Evolutionary conservation across 139 green algal species (phyloP).

Genomic region (Tetradesmus lagerheimii): DNA sequence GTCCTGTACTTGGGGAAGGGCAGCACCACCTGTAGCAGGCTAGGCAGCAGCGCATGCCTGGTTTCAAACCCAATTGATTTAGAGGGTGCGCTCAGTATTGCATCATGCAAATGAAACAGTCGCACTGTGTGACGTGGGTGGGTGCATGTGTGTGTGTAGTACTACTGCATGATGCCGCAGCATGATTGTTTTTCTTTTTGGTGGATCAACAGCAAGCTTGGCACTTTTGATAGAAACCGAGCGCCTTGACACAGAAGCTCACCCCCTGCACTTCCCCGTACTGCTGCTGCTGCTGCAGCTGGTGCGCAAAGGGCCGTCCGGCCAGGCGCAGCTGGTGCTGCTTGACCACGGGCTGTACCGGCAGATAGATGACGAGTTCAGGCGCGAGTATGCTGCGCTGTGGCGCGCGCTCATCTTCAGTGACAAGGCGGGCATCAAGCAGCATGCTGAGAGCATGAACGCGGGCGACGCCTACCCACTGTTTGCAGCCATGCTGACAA

Average conservation of each 20-base stretch:
- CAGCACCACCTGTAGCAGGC: not conserved
- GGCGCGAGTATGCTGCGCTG: conserved; percentile 81
- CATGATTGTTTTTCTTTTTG: too few species aligned
- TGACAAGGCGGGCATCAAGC: conserved; percentile 80
- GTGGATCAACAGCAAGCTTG: too few species aligned
- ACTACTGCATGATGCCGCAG: too few species aligned
- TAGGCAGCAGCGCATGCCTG: not conserved
- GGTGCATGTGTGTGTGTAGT: too few species aligned
- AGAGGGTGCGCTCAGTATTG: too few species aligned
- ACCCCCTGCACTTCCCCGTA: not conserved
- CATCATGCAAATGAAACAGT: too few species aligned
- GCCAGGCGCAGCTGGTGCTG: conserved; percentile 81
- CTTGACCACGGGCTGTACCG: conserved; percentile 93
- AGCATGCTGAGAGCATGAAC: conserved; percentile 78
- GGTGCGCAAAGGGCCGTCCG: conserved; percentile 31
- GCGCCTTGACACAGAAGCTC: too few species aligned
- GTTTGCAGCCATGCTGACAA: conserved; percentile 94
- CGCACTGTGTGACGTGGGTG: too few species aligned
- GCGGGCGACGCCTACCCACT: conserved; percentile 82
- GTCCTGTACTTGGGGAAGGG: not conserved
- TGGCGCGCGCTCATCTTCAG: conserved; percentile 89
- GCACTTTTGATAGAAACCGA: too few species aligned
- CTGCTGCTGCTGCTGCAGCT: conserved; percentile 9
- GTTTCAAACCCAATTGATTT: too few species aligned
- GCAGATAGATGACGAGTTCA: conserved; percentile 65